Evolutionary conservation across 2,329 filamentous ascomycete genomes (phyloP).

Genomic region (Diaporthe sp.): DNA sequence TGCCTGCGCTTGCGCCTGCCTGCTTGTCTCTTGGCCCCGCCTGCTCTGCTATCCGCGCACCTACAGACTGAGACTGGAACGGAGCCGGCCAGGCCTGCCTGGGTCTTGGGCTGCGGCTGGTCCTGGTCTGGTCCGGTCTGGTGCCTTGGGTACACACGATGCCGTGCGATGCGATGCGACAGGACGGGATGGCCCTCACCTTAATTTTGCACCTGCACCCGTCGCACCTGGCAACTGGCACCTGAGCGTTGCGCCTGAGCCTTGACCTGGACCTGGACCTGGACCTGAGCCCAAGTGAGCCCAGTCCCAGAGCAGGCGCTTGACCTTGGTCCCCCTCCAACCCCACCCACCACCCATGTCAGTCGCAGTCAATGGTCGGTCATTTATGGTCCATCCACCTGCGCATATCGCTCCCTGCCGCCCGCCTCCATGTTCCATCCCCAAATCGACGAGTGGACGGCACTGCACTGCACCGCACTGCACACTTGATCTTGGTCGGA

Average conservation of each 20-base stretch:
- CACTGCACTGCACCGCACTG: not conserved
- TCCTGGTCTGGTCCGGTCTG: conserved; percentile 16
- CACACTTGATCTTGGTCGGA: not conserved
- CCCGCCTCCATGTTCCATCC: not conserved
- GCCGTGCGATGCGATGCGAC: conserved; percentile 13
- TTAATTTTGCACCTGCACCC: not conserved
- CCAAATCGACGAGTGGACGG: conserved; percentile 8
- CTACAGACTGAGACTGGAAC: conserved; percentile 8
- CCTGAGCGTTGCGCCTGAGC: conserved; percentile 11
- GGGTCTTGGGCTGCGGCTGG: not conserved
- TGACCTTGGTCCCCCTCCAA: conserved; percentile 9
- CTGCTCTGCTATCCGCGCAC: not conserved
- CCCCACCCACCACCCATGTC: conserved; percentile 15
- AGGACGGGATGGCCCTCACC: not conserved
- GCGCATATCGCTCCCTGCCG: conserved; percentile 21
- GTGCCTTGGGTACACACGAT: conserved; percentile 21
- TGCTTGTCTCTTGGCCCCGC: conserved; percentile 3
- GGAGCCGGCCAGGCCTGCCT: not conserved
- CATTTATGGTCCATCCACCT: conserved; percentile 5
- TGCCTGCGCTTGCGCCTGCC: conserved; percentile 6
- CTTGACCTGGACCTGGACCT: not conserved
- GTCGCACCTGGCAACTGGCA: conserved; percentile 1
- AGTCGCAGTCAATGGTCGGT: conserved; percentile 1
- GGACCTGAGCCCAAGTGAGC: conserved; percentile 2
- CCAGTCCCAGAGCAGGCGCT: conserved; percentile 9